A percentile compares a stretch with the other conserved stretches of the same genome.
These are phyloP conservation scores for Boletus pseudopeckii DNA, from an alignment of 768 basidiomycete species.

Conservation along the genomic window DNA sequence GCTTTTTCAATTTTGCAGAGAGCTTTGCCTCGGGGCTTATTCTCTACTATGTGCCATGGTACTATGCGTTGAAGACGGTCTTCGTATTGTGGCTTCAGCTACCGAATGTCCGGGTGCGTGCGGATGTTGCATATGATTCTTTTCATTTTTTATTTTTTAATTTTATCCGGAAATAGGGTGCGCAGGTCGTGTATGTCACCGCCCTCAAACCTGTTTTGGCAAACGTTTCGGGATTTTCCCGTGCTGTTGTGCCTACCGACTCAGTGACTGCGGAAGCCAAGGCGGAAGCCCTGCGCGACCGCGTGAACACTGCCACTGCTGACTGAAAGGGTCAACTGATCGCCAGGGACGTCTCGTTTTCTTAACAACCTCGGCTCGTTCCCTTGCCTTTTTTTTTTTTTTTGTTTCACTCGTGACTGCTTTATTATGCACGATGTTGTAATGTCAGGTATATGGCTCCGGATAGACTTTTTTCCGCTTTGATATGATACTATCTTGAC, in stretches of 20 bases:
- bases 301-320: constrained; percentile 38
- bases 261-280: constrained; percentile 51
- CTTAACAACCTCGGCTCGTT: not conserved
- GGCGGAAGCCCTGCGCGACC: constrained; percentile 45
- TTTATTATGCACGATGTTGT: constrained; percentile 19
- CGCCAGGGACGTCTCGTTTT: not conserved
- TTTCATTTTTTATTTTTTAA: not conserved
- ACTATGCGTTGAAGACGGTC: constrained; percentile 87
- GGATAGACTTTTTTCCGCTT: constrained; percentile 14
- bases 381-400: not conserved
- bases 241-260: constrained; percentile 44
- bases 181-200: constrained; percentile 73
- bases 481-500: constrained; percentile 7
- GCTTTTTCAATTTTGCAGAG: constrained; percentile 91
- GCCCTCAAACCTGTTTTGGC: constrained; percentile 78
- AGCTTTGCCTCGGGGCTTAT: constrained; percentile 77
- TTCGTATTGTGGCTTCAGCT: constrained; percentile 94
- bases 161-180: constrained; percentile 56
- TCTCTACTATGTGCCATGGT: constrained; percentile 93
- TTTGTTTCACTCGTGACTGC: constrained; percentile 7
- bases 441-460: constrained; percentile 21
- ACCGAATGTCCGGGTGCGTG: constrained; percentile 75
- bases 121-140: not conserved
- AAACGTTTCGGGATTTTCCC: constrained; percentile 49
- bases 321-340: constrained; percentile 23